Conservation (phyloP, 768 basidiomycete species). For the Psilocybe tampanensis region DNA sequence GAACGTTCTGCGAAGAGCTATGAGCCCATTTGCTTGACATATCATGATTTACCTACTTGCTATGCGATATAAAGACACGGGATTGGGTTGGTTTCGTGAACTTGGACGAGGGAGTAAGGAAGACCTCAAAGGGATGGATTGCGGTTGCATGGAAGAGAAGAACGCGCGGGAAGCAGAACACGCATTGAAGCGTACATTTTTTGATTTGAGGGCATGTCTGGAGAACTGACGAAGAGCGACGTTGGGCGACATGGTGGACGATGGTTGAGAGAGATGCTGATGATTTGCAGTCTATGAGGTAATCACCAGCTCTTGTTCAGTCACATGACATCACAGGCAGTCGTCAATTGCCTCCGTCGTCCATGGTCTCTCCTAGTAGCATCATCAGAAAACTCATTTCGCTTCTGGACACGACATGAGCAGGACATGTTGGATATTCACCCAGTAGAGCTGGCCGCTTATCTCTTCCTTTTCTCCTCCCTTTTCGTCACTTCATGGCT, state of each 20-base stretch:
- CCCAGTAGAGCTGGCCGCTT: background rate
- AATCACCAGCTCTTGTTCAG: background rate
- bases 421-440: background rate
- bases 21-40: background rate
- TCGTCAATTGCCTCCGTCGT: no score
- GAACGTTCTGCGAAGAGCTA: constrained; percentile 56
- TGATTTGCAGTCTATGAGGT: constrained; percentile 2
- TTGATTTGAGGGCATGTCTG: constrained; percentile 12
- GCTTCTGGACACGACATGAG: background rate
- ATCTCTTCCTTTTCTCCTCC: constrained; percentile 20
- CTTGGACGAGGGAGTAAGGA: constrained; percentile 4
- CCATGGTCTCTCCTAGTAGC: no score
- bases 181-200: constrained; percentile 11
- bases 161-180: constrained; percentile 13
- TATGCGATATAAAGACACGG: constrained; percentile 7
- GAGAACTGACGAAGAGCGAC: constrained; percentile 22
- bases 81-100: constrained; percentile 8
- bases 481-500: constrained; percentile 30
- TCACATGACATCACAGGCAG: background rate
- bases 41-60: constrained; percentile 17
- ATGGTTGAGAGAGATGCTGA: constrained; percentile 15
- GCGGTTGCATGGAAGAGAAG: constrained; percentile 11
- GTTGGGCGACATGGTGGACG: constrained; percentile 25
- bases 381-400: no score
- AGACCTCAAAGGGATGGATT: constrained; percentile 6